phyloP scores from a whole-genome alignment of 345 rosid species.

The Geranium brycei region DNA sequence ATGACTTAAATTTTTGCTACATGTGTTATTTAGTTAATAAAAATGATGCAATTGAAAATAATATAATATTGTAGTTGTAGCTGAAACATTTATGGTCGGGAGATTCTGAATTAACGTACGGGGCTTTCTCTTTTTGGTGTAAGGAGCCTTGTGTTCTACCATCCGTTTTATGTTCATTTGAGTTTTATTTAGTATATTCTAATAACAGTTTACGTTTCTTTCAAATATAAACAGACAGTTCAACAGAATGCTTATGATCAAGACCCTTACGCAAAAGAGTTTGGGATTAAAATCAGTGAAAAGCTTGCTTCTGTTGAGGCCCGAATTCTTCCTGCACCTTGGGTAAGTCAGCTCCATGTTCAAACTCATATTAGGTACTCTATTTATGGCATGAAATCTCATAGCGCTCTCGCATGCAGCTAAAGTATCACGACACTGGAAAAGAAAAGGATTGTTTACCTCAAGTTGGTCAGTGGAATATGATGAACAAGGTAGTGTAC shows the following conservation, averaged over 20 bases:
- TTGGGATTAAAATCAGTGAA: conserved; percentile 85
- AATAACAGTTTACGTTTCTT: conserved; percentile 4
- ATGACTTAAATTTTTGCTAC: too few species aligned
- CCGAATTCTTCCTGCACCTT: conserved; percentile 97
- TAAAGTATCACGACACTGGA: conserved; percentile 94
- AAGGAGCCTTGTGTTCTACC: neutral
- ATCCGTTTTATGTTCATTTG: neutral
- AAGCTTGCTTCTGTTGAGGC: conserved; percentile 93
- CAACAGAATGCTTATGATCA: conserved; percentile 80
- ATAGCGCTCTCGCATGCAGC: conserved; percentile 31
- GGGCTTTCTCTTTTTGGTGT: neutral
- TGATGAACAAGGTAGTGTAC: conserved; percentile 95
- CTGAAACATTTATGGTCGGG: too few species aligned
- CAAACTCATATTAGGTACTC: neutral
- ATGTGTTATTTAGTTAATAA: too few species aligned
- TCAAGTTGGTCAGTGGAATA: conserved; percentile 99
- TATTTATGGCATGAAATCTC: conserved; percentile 6
- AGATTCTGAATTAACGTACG: neutral
- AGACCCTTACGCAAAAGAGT: conserved; percentile 94
- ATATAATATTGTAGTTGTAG: too few species aligned
- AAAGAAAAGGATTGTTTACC: conserved; percentile 96
- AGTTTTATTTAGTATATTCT: neutral
- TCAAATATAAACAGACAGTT: conserved; percentile 46
- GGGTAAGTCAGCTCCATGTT: conserved; percentile 42
- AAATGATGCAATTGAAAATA: too few species aligned